Evolutionary conservation across 805 yeast species (phyloP).

Genomic region (Candida corydali): DNA sequence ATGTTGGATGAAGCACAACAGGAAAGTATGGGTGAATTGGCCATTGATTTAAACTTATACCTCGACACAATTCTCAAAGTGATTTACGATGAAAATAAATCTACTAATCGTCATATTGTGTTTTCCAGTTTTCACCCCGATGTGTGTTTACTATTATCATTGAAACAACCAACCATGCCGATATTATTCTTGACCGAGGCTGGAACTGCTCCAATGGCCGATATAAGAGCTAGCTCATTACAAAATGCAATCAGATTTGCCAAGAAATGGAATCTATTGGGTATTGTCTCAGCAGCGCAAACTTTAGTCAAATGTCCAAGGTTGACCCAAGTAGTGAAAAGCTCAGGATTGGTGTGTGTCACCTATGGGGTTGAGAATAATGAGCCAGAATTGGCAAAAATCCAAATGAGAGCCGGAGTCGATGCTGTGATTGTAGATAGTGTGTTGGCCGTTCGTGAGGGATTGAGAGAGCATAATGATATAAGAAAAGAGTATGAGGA

Average conservation of each 20-base stretch:
- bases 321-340: constrained; percentile 84
- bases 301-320: constrained; percentile 89
- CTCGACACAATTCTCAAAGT: constrained; percentile 79
- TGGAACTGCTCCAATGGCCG: constrained; percentile 85
- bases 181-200: constrained; percentile 85
- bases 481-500: constrained; percentile 17
- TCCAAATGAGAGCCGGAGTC: constrained; percentile 90
- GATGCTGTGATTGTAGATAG: constrained; percentile 98
- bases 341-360: constrained; percentile 87
- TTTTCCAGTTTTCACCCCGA: constrained; percentile 96
- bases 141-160: constrained; percentile 74
- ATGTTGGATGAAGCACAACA: constrained; percentile 89
- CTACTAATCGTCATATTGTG: constrained; percentile 76
- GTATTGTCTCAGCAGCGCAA: constrained; percentile 84
- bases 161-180: constrained; percentile 93
- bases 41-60: constrained; percentile 79
- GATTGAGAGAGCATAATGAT: constrained; percentile 39
- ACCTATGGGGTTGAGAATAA: constrained; percentile 86
- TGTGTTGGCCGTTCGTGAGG: constrained; percentile 89
- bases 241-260: constrained; percentile 92
- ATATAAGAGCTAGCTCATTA: constrained; percentile 78
- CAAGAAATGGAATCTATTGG: constrained; percentile 84
- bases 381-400: constrained; percentile 73
- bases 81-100: constrained; percentile 65
- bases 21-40: constrained; percentile 83